Evolutionary conservation across 352 stramenopile species (phyloP), one percentile per base, ranked within the genome.

Genomic region (Globisporangium canariense): DNA sequence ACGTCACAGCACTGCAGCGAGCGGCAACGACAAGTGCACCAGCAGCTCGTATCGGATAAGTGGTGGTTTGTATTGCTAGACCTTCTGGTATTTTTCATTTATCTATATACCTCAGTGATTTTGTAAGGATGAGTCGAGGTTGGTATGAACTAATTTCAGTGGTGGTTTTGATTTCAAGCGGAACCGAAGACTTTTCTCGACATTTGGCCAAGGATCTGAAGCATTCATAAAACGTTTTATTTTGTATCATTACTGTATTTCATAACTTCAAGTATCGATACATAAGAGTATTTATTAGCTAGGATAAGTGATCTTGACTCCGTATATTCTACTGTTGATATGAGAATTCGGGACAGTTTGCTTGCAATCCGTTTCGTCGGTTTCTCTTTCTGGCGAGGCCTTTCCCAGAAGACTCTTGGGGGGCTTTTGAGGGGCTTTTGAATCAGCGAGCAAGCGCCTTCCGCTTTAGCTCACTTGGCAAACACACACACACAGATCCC

Each of bases 1-100:
- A 91, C 68, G 82, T 91, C 43, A 74, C 71, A 65, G 78, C 78
- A 43, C 66, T 91, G 54, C 67, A 80, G 57, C 74, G 62, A 34
- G 78, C 78, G 34, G 70, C 73, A 20, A 10, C 18, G 62, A 64
- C 62, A 58, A 18, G 38, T 36, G 32, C 32, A 36, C 32, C 32
- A 36, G 3, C 32, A 73, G 43, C 28, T 53, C 30, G 40, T 40
- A 40, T 22, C 25, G 50, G 50, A 40, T 56, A 56, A n/a, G 22
- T 32, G 25, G 2, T 56, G 14, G 16, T 36, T 54, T 25, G 47
- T 54, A 54, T 18, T 11, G 47, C 47, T 54, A 36, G 47, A 54
- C 22, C 10, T 13, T 10, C 36, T 41, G 36, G 20, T 54, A 54
- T 54, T 54, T 54, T 54, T 10, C 7, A n/a, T 36, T 36, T 54